Evolutionary conservation across 2,329 filamentous ascomycete genomes (phyloP).

Genomic region (Alternaria triticina): DNA sequence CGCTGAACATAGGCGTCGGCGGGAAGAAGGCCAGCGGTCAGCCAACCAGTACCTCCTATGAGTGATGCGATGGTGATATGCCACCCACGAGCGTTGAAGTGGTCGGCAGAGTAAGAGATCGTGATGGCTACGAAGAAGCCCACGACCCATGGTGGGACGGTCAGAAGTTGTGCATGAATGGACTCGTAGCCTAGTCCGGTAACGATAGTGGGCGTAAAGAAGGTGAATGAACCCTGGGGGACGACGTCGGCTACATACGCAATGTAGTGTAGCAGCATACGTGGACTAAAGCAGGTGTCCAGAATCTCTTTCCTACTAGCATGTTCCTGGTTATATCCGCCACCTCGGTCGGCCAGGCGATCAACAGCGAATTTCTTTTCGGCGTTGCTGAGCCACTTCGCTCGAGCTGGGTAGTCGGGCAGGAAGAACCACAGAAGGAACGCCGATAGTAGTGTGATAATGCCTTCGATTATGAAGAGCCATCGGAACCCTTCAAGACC

Average conservation of each 20-base stretch:
- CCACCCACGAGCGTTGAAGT: conserved; percentile 18
- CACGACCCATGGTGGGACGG: conserved; percentile 60
- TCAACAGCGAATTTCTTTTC: conserved; percentile 7
- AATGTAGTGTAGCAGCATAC: conserved; percentile 3
- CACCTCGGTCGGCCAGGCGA: neutral
- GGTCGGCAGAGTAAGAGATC: conserved; percentile 25
- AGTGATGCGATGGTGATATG: conserved; percentile 5
- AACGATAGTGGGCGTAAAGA: conserved; percentile 70
- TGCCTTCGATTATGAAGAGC: conserved; percentile 21
- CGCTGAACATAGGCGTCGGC: conserved; percentile 5
- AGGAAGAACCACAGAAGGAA: conserved; percentile 53
- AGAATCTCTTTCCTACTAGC: neutral
- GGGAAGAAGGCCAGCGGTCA: conserved; percentile 1
- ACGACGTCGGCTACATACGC: conserved; percentile 2
- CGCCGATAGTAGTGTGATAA: conserved; percentile 13
- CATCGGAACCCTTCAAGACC: conserved; percentile 41
- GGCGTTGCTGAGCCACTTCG: conserved; percentile 48
- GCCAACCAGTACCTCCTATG: neutral
- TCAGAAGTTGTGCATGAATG: conserved; percentile 68
- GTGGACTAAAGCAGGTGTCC: neutral
- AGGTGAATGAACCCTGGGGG: conserved; percentile 52
- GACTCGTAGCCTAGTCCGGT: conserved; percentile 61
- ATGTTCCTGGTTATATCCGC: conserved; percentile 3
- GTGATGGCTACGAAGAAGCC: conserved; percentile 54
- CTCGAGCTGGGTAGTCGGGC: conserved; percentile 58